Percentiles rank a stretch among this genome's conserved stretches.
These are phyloP conservation scores for Colletotrichum tabaci DNA, from an alignment of 2,329 filamentous ascomycete genomes.

Conservation along the genomic window DNA sequence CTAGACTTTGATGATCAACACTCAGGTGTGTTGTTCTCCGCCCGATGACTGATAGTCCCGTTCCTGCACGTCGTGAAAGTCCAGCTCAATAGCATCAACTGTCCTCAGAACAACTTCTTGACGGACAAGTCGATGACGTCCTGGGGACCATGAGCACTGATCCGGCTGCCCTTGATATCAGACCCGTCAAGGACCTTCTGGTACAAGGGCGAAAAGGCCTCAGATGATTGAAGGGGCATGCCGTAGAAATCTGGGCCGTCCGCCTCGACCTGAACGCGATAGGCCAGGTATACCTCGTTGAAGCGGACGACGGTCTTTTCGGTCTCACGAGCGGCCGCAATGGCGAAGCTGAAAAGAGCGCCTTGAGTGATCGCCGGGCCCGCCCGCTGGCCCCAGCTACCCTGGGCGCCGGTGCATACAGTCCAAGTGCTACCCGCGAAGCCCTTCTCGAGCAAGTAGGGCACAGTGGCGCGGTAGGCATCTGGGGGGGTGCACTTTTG, in stretches of 20 bases:
- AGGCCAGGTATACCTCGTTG: constrained; percentile 56
- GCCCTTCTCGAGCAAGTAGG: constrained; percentile 49
- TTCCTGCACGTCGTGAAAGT: no score
- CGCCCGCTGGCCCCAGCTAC: constrained; percentile 45
- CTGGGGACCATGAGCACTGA: not conserved
- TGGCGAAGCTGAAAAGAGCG: constrained; percentile 53
- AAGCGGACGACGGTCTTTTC: constrained; percentile 53
- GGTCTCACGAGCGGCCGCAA: constrained; percentile 49
- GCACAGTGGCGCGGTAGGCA: constrained; percentile 51
- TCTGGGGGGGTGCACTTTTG: constrained; percentile 35
- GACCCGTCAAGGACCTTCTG: not conserved
- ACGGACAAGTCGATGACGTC: not conserved
- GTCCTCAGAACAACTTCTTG: not conserved
- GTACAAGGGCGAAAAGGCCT: constrained; percentile 1
- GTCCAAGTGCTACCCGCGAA: constrained; percentile 50
- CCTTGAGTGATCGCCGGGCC: constrained; percentile 53
- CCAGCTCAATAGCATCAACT: not conserved
- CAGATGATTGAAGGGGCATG: not conserved
- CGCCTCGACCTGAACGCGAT: constrained; percentile 48
- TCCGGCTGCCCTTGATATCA: constrained; percentile 13
- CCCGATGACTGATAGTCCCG: no score
- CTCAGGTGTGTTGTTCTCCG: no score
- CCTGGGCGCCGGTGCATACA: constrained; percentile 50
- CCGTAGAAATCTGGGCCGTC: not conserved
- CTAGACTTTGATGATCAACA: no score